phyloP scores from a whole-genome alignment of 1,139 yeast species.

The Saccharomycopsis hybrid region DNA sequence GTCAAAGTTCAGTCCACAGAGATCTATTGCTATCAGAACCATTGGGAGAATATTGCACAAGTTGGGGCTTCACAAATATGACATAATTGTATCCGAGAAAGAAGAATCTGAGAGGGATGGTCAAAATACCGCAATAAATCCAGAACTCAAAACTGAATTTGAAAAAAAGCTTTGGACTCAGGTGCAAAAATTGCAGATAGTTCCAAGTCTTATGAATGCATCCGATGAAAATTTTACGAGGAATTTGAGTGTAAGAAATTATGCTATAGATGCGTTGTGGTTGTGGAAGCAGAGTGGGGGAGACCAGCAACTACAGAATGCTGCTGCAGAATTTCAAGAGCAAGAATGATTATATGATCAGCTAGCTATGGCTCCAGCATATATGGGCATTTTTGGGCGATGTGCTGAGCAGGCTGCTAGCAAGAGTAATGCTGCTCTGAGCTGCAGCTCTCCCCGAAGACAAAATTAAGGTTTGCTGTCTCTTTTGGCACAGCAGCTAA shows the following conservation, averaged over 20 bases:
- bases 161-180: constrained; percentile 72
- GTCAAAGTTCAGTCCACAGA: constrained; percentile 76
- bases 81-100: constrained; percentile 44
- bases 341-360: too few species aligned
- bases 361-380: too few species aligned
- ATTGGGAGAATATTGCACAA: constrained; percentile 82
- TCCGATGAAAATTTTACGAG: constrained; percentile 61
- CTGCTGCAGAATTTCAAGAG: too few species aligned
- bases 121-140: constrained; percentile 32
- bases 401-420: too few species aligned
- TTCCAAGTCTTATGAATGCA: constrained; percentile 67
- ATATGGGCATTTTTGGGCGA: too few species aligned
- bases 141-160: constrained; percentile 41
- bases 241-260: constrained; percentile 71
- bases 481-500: too few species aligned
- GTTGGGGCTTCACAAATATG: constrained; percentile 57
- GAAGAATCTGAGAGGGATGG: constrained; percentile 35
- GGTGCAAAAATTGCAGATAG: constrained; percentile 54
- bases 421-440: too few species aligned
- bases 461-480: too few species aligned
- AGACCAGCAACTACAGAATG: too few species aligned
- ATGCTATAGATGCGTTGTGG: constrained; percentile 94
- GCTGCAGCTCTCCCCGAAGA: too few species aligned
- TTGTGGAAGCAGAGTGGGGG: constrained; percentile 63
- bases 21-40: constrained; percentile 80